Evolutionary conservation across 768 basidiomycete genomes (phyloP).

Genomic region (Sarcodon aspratus): DNA sequence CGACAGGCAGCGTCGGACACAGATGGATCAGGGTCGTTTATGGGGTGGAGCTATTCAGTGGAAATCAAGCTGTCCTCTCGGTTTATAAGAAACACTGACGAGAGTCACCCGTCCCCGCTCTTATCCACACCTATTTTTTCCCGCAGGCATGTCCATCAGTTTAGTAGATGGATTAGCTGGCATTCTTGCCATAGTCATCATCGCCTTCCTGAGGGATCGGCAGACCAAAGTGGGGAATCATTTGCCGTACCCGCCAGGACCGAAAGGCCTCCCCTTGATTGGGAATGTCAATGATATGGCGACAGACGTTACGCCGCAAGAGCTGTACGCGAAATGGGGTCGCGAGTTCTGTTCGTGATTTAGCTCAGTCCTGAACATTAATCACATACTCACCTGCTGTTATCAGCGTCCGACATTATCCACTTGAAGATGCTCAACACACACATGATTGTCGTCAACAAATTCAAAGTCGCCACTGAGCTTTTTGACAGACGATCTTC

Average conservation of each 20-base stretch:
- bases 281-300: constrained; percentile 23
- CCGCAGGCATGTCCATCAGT: too few species aligned
- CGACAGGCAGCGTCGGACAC: too few species aligned
- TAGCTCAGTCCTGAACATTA: background rate
- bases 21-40: too few species aligned
- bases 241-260: constrained; percentile 17
- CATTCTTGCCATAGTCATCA: too few species aligned
- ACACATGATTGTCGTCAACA: constrained; percentile 6
- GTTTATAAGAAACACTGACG: too few species aligned
- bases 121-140: too few species aligned
- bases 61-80: too few species aligned
- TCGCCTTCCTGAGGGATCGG: too few species aligned
- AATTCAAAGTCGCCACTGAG: constrained; percentile 2
- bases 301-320: constrained; percentile 4
- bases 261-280: constrained; percentile 19
- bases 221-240: too few species aligned
- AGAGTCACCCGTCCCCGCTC: too few species aligned
- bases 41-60: too few species aligned
- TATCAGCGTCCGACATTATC: constrained; percentile 9
- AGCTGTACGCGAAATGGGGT: constrained; percentile 13
- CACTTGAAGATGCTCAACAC: constrained; percentile 8
- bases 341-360: constrained; percentile 9
- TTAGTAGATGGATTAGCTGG: too few species aligned
- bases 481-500: constrained; percentile 6
- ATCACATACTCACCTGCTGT: background rate